Evolutionary conservation across 2,329 filamentous ascomycete species (phyloP).

Genomic region (Sporothrix mexicana): DNA sequence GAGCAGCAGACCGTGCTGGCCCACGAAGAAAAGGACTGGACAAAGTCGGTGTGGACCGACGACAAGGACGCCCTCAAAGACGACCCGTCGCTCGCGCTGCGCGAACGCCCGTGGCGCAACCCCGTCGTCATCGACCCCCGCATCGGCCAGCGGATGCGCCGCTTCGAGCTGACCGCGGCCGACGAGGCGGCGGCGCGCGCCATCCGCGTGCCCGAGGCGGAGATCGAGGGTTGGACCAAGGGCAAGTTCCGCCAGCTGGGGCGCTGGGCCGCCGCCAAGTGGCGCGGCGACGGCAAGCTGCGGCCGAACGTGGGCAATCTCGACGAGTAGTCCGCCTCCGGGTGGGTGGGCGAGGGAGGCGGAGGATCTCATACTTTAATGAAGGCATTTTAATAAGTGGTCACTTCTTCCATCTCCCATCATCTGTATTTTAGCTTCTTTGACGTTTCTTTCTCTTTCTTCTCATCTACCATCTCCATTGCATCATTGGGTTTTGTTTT

Average conservation of each 20-base stretch:
- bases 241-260: slow-evolving; percentile 60
- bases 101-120: slow-evolving; percentile 76
- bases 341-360: no score
- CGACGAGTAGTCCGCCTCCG: slow-evolving; percentile 32
- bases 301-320: slow-evolving; percentile 40
- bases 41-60: slow-evolving; percentile 73
- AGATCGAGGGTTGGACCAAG: slow-evolving; percentile 73
- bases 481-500: neutral
- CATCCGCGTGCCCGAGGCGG: slow-evolving; percentile 69
- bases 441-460: neutral
- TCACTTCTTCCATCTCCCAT: neutral
- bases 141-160: slow-evolving; percentile 78
- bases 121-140: slow-evolving; percentile 77
- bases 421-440: neutral
- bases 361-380: no score
- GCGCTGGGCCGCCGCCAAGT: slow-evolving; percentile 55
- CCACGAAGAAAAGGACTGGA: slow-evolving; percentile 81
- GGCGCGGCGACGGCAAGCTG: slow-evolving; percentile 50
- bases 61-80: slow-evolving; percentile 43
- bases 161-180: slow-evolving; percentile 71
- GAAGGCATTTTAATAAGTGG: no score
- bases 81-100: slow-evolving; percentile 24
- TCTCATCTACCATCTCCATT: slow-evolving; percentile 3
- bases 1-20: slow-evolving; percentile 71
- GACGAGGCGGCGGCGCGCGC: slow-evolving; percentile 70